Conservation (phyloP, 1,284 basidiomycete genomes). For the Sporisorium exsertum region DNA sequence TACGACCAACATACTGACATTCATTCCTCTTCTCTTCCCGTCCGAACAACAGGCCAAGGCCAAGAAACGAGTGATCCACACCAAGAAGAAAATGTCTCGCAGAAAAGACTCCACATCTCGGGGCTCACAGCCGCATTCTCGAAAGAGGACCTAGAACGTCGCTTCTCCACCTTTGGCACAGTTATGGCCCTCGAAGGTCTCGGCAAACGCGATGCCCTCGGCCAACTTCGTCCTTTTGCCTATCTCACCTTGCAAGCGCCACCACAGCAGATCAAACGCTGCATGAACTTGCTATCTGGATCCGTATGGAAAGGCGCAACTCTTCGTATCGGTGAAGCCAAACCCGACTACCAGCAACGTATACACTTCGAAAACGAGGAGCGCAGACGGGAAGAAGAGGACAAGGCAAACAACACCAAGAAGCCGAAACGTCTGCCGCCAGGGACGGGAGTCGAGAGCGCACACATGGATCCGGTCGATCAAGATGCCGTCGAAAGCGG, state of each 20-base stretch:
- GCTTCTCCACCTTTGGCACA: constrained; percentile 58
- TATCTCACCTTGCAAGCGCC: constrained; percentile 58
- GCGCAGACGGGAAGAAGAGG: constrained; percentile 26
- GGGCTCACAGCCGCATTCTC: constrained; percentile 60
- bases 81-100: constrained; percentile 49
- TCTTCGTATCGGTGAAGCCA: constrained; percentile 61
- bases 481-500: constrained; percentile 45
- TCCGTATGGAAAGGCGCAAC: constrained; percentile 65
- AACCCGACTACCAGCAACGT: constrained; percentile 47
- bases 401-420: constrained; percentile 9
- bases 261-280: constrained; percentile 44
- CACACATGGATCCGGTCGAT: constrained; percentile 47
- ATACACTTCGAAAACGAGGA: constrained; percentile 31
- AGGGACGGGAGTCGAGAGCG: constrained; percentile 50
- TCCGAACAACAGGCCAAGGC: constrained; percentile 32
- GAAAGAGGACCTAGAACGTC: constrained; percentile 47
- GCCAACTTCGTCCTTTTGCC: constrained; percentile 49
- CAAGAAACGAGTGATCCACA: constrained; percentile 51
- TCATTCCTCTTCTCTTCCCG: not conserved
- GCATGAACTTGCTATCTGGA: constrained; percentile 58
- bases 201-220: constrained; percentile 49
- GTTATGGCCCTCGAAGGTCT: constrained; percentile 53
- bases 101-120: constrained; percentile 60
- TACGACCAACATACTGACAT: constrained; percentile 7
- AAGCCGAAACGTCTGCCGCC: constrained; percentile 45